Evolutionary conservation across 1,284 basidiomycete species (phyloP), one percentile per base, ranked within the genome.

Genomic region (Schizophyllum amplum): DNA sequence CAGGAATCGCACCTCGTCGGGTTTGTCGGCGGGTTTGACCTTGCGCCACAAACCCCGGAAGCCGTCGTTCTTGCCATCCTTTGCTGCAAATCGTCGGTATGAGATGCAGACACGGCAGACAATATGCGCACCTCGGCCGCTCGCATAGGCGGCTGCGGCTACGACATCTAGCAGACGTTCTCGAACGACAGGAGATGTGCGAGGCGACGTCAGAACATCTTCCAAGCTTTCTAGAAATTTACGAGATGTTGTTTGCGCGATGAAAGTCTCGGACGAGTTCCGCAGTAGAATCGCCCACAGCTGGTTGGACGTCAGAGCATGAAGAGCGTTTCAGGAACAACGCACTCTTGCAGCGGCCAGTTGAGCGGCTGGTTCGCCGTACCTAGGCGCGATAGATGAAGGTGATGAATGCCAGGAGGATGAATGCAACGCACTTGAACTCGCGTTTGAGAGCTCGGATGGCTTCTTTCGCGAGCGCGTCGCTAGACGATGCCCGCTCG

Each of bases 211-310:
- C 2, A 90, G 69, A 15, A 86, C 75, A 24, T 90, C 86, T 61
- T 90, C 87, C 6, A 92, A 70, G 0, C 78, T 83, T 50, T 90
- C 86, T 6, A 88, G 69, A 63, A 91, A 91, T 66, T 91, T 92
- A 61, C 83, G 81, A n/a, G 83, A 78, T 6, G 81, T 78, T 46
- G 83, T 84, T 60, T 90, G 84, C 20, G 76, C 70, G 24, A 88
- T 78, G 63, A 91, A 90, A 5, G 76, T 61, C 11, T 82, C 78
- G 0, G 81, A 79, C 1, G 81, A 84, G 62, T 91, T 90, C 27
- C 83, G 81, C 20, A 91, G 75, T 83, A 92, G 87, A 60, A 92
- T 84, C 2, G 87, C 89, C 89, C 88, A 91, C n/a, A 92, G 67
- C 87, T 90, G 58, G 49, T 54, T 33, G 54, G 53, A 52, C 50